Base-by-base conservation (phyloP, 192 early-diverging fungal genomes). In the Coemansia sp. region DNA sequence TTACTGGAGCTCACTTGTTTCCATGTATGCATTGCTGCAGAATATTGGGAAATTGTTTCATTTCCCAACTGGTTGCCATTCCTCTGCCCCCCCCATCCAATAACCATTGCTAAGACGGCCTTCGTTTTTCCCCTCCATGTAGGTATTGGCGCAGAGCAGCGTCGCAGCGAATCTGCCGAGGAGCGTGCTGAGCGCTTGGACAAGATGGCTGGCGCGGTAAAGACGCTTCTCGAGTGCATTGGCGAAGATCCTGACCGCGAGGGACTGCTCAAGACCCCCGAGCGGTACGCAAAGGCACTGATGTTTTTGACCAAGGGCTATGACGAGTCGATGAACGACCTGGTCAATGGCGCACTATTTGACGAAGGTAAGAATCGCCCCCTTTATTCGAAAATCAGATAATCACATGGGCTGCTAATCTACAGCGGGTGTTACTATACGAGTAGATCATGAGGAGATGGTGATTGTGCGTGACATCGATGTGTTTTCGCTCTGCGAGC, bases 281-380 rank as follows among this genome's bases (percentile, higher is more conserved):
- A 93, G 63, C 86, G 95, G 9, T 98, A 96, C 71, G 96, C 96
- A 36, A 93, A 94, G 73, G 94, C 96, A 7, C 75, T 99, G 17
- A 88, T 96, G 88, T 99, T 96, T 61, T 91, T 99, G 62, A 94
- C 97, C 14, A 90, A 96, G 71, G 97, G 97, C n/a, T 99, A 99
- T 75, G 95, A 99, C 69, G 85, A 88, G 69, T 87, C 85, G 16
- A 82, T 98, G 55, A 83, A 82, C 60, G 91, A 91, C 32, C 79
- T 99, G 0, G 73, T 97, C 65, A 99, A 99, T 66, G 89, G 88
- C 32, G 97, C 97, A 9, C 80, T 99, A 15, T 99, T 99, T 79
- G 89, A 95, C 76, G 97, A 99, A 42, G 56, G 56, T 48, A 84
- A 82, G 87, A 82, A 60, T n/a, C 9, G 12, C 49, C 43, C 39